These are phyloP conservation scores for Gossypioides kirkii DNA, from an alignment of 345 rosid species.

Conservation along the genomic window DNA sequence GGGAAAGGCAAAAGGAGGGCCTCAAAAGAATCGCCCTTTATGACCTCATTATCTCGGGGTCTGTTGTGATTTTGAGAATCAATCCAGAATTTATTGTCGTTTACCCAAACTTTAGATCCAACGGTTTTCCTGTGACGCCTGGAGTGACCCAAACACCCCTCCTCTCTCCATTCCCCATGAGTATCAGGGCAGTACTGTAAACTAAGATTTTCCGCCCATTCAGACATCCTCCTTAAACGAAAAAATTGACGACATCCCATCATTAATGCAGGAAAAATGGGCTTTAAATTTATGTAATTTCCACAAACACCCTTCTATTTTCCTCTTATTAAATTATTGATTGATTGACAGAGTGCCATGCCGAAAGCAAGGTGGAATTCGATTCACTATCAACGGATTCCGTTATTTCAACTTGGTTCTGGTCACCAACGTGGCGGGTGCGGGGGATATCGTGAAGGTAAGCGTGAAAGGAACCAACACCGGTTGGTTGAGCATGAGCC, in stretches of 20 bases:
- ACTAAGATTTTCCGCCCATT: constrained; percentile 14
- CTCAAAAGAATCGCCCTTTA: background rate
- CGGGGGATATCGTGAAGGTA: background rate
- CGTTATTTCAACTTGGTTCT: constrained; percentile 5
- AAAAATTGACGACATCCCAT: constrained; percentile 23
- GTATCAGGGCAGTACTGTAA: background rate
- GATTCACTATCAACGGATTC: constrained; percentile 1
- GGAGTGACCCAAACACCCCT: constrained; percentile 12
- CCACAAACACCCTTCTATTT: background rate
- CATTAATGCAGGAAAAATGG: background rate
- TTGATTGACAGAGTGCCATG: background rate
- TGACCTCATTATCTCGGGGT: background rate
- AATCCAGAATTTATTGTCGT: background rate
- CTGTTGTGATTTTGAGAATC: background rate
- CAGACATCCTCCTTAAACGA: constrained; percentile 7
- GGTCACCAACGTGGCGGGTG: constrained; percentile 2
- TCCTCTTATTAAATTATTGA: background rate
- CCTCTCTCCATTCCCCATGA: background rate
- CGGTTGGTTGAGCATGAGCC: background rate
- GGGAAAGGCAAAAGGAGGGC: constrained; percentile 16
- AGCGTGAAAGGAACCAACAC: constrained; percentile 1
- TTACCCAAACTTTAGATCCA: background rate
- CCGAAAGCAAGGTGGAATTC: background rate
- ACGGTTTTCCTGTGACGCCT: background rate
- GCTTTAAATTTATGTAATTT: background rate